Evolutionary conservation across 2,329 filamentous ascomycete genomes (phyloP).

Genomic region (Aspergillus sp.): DNA sequence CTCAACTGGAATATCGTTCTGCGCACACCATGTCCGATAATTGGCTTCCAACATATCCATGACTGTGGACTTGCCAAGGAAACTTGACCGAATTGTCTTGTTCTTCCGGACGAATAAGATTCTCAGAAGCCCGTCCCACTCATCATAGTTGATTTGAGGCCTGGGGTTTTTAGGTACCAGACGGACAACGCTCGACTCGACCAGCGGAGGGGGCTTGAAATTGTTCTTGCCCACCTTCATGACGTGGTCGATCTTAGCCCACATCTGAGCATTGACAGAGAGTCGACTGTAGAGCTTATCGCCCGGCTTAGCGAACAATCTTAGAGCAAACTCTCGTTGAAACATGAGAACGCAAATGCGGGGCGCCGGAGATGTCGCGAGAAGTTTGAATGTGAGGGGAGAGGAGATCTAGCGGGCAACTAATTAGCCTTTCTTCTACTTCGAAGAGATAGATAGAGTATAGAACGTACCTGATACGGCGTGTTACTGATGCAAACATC

Average conservation of each 20-base stretch:
- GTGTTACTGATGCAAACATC: conserved; percentile 84
- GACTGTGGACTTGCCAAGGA: conserved; percentile 77
- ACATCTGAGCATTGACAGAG: conserved; percentile 92
- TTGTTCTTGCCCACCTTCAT: conserved; percentile 97
- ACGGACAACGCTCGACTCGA: conserved; percentile 87
- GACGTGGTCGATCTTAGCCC: conserved; percentile 69
- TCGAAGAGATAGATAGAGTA: neutral
- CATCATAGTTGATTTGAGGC: conserved; percentile 87
- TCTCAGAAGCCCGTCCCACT: conserved; percentile 88
- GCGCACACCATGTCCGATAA: conserved; percentile 85
- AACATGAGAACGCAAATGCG: conserved; percentile 83
- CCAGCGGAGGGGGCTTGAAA: conserved; percentile 90
- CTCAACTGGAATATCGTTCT: conserved; percentile 78
- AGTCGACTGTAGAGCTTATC: conserved; percentile 90
- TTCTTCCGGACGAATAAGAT: conserved; percentile 88
- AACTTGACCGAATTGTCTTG: conserved; percentile 80
- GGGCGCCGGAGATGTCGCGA: conserved; percentile 78
- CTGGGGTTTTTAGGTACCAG: conserved; percentile 84
- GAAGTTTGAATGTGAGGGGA: conserved; percentile 86
- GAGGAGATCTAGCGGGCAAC: conserved; percentile 68
- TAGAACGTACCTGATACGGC: conserved; percentile 59
- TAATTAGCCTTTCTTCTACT: conserved; percentile 9
- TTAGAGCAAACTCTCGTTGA: conserved; percentile 89
- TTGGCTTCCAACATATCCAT: conserved; percentile 82
- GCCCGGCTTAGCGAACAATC: conserved; percentile 82